Percentiles rank a stretch among this genome's conserved stretches.
Conservation (phyloP, 1,284 basidiomycete species). For the Trametes polyzona region DNA sequence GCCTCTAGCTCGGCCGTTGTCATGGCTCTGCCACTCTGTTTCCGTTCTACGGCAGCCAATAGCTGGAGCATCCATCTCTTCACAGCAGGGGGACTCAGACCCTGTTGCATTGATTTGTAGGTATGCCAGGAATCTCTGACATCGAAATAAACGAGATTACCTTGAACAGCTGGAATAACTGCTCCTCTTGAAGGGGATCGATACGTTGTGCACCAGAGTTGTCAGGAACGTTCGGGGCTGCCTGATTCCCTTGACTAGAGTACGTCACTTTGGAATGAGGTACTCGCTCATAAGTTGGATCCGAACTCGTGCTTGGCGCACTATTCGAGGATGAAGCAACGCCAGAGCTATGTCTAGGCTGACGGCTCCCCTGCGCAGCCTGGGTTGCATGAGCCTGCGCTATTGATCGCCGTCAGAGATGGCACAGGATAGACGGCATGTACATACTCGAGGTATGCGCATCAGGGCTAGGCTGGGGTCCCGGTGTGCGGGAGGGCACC, state of each 20-base stretch:
- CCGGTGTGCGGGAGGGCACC: background rate
- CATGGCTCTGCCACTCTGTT: background rate
- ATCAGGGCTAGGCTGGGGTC: background rate
- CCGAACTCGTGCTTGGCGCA: conserved; percentile 3
- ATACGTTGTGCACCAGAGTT: background rate
- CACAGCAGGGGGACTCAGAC: background rate
- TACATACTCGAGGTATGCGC: background rate
- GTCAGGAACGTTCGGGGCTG: background rate
- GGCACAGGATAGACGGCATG: background rate
- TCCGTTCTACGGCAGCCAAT: background rate
- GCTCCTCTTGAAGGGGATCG: background rate
- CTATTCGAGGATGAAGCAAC: conserved; percentile 8
- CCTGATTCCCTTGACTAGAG: background rate
- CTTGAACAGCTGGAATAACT: conserved; percentile 9
- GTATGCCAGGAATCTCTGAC: background rate
- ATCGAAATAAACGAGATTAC: background rate
- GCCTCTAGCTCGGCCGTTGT: background rate
- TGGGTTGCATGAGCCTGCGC: background rate
- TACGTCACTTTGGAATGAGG: conserved; percentile 17
- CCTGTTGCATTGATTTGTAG: background rate
- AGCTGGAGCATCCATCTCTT: conserved; percentile 4
- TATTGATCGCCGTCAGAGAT: background rate
- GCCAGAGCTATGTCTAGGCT: conserved; percentile 6
- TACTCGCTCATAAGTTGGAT: background rate
- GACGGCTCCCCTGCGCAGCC: background rate